Base-by-base conservation (phyloP, 352 stramenopile genomes). In the Globisporangium ultimum region DNA sequence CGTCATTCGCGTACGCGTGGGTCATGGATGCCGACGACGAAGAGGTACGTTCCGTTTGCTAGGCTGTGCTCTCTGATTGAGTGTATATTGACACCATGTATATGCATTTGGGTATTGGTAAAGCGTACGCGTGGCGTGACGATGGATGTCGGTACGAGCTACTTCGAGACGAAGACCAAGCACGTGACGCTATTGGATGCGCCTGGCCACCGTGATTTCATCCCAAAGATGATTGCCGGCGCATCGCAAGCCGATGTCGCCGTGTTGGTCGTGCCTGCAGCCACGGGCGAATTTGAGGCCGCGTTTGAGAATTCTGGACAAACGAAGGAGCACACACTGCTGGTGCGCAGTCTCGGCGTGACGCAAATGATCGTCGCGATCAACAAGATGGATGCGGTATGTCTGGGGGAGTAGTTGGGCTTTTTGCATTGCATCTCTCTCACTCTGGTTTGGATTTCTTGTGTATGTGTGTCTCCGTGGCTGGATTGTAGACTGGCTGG, bases 371-470 rank as follows among this genome's bases (percentile, higher is more conserved):
- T 99, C 41, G 93, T 99, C 14, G 96, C 93, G 0, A 77, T 99
- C 42, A 99, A 99, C 76, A 99, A 99, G 75, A 97, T 99, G 80
- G 97, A 99, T 68, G 84, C 91, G 18, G 88, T 96, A 24, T 5
- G 55, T 28, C 22, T 45, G 12, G 12, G 13, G 3, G 40, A 28
- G 1, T n/a, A 45, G 12, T 10, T 18, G 40, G 11, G 21, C 2
- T 51, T 14, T 14, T 36, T 36, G 28, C 9, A 6, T 36, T 10
- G 28, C 28, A 36, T 36, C 7, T 36, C 28, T 36, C 28, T 36
- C 28, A 36, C 28, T 36, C 9, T 36, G 28, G 17, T 42, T 14
- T 43, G 21, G 17, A 22, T 22, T 43, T 38, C 34, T 43, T 43
- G 32, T 34, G 15, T 28, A n/a, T 53, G 32, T 41, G 11, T 49